These are phyloP conservation scores for Plasmodium billcollinsi DNA, from an alignment of 169 alveolate genomes.

Conservation along the genomic window DNA sequence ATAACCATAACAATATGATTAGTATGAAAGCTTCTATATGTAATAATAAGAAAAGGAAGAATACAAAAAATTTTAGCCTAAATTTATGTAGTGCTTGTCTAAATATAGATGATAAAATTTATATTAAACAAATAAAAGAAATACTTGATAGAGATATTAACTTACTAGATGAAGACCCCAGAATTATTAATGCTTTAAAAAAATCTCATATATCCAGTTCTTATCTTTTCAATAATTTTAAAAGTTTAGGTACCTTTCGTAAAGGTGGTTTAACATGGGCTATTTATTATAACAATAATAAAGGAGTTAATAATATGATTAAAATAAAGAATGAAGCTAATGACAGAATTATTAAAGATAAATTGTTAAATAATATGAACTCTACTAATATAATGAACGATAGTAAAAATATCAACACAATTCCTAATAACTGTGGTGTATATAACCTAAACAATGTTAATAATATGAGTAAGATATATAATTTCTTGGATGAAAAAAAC, in stretches of 20 bases:
- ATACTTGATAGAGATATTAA: slow-evolving; percentile 42
- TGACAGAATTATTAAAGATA: background rate
- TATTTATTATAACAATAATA: slow-evolving; percentile 13
- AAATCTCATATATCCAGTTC: background rate
- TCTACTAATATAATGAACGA: background rate
- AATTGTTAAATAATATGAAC: background rate
- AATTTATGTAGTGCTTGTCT: slow-evolving; percentile 66
- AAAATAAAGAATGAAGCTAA: background rate
- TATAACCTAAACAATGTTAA: background rate
- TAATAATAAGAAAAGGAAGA: slow-evolving; percentile 30
- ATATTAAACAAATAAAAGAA: slow-evolving; percentile 58
- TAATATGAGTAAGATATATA: background rate
- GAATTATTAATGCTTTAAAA: slow-evolving; percentile 4
- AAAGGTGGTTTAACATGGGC: slow-evolving; percentile 86
- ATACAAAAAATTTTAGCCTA: slow-evolving; percentile 32
- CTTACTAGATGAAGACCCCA: slow-evolving; percentile 28
- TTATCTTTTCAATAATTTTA: slow-evolving; percentile 29
- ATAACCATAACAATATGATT: too few species aligned
- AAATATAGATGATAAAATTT: slow-evolving; percentile 53
- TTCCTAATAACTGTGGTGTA: too few species aligned
- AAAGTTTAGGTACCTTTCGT: slow-evolving; percentile 47
- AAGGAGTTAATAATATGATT: background rate
- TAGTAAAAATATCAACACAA: too few species aligned
- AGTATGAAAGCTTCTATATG: too few species aligned
- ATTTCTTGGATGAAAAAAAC: background rate